Base-by-base conservation (phyloP, 2,329 filamentous ascomycete species). In the Claviceps africana region DNA sequence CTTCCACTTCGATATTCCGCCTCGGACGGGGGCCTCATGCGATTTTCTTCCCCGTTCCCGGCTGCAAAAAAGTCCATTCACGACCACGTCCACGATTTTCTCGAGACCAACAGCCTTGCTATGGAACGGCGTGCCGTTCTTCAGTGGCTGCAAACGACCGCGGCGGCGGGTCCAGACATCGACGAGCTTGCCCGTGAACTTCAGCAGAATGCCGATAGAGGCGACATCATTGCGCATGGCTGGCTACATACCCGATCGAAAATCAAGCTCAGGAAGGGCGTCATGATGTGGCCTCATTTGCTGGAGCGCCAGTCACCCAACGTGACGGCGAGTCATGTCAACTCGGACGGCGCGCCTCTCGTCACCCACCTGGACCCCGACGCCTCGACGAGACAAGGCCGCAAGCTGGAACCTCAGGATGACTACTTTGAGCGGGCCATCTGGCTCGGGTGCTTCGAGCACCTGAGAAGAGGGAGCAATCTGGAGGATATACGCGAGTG, bases 371-470 rank as follows among this genome's bases (percentile, higher is more conserved):
- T 98, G 35, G 93, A 98, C 61, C 93, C 93, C 0, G 93, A 98
- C 71, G 88, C 89, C 6, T 75, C 82, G n/a, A 83, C 82, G 39
- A 80, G 93, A 55, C 90, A 97, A 66, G 77, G 76, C 48, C 80
- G 86, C 51, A 81, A 77, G 48, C 72, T 97, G 42, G 85, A 95
- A 63, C 79, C 82, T 25, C 81, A 90, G 60, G 93, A 98, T 63
- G 82, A 88, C 57, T 90, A 83, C 61, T 93, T 91, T 56, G 93
- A 98, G 70, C 81, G 85, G 51, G 86, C 89, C 2, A 86, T 95
- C 47, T 97, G 93, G 90, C 77, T 90, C 55, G 85, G 87, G n/a
- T 93, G 88, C 68, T 97, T 89, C 72, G 88, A 95, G 65, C 86
- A 95, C 73, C 74, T 98, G 50, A 82, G 91, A 48, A 82, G 89